These are phyloP conservation scores for Nakazawaea molendinolei DNA, from an alignment of 805 yeast genomes.

Conservation along the genomic window DNA sequence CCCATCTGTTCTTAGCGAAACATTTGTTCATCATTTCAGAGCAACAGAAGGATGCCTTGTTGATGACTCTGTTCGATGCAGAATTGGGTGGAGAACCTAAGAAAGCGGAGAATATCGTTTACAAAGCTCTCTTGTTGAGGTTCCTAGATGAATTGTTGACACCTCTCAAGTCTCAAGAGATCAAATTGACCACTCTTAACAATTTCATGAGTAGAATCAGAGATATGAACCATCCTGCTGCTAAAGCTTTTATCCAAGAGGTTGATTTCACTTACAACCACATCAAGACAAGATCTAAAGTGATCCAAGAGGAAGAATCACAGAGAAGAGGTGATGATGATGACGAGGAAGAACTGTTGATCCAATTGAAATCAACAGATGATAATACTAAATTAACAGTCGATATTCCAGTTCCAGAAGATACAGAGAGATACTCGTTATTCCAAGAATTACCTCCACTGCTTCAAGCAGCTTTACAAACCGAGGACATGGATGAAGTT, in stretches of 20 bases:
- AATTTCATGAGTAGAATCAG: slow-evolving; percentile 62
- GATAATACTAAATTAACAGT: slow-evolving; percentile 73
- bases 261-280: slow-evolving; percentile 70
- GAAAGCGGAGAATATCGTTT: slow-evolving; percentile 60
- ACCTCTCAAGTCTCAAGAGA: slow-evolving; percentile 16
- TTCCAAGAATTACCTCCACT: slow-evolving; percentile 51
- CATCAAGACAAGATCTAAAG: slow-evolving; percentile 65
- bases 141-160: slow-evolving; percentile 34
- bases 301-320: slow-evolving; percentile 48
- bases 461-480: slow-evolving; percentile 72
- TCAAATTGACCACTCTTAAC: slow-evolving; percentile 38
- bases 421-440: slow-evolving; percentile 41
- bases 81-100: slow-evolving; percentile 56
- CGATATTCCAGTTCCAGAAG: slow-evolving; percentile 51
- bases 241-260: slow-evolving; percentile 63
- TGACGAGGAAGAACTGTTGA: slow-evolving; percentile 65
- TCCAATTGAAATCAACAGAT: slow-evolving; percentile 85
- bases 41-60: slow-evolving; percentile 83
- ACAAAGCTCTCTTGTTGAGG: slow-evolving; percentile 74
- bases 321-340: slow-evolving; percentile 26
- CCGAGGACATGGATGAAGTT: slow-evolving; percentile 67
- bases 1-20: slow-evolving; percentile 44
- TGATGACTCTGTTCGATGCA: slow-evolving; percentile 87
- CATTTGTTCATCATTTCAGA: slow-evolving; percentile 70
- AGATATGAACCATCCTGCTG: slow-evolving; percentile 52